Conservation (phyloP, 352 stramenopile genomes). For the Phytopythium oedochilum region DNA sequence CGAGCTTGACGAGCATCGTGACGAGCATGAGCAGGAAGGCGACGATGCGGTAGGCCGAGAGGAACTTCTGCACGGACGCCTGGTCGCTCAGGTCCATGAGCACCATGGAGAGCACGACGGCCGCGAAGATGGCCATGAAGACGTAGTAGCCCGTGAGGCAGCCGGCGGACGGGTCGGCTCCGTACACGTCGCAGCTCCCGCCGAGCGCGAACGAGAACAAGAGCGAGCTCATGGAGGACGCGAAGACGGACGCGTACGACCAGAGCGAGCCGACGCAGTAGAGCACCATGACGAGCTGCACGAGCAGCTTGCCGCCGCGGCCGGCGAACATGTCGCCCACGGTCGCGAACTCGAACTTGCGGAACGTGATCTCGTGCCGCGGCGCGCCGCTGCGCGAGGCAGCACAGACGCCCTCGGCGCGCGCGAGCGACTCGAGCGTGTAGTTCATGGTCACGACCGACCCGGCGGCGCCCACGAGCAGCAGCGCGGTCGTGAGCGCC, state of each 20-base stretch:
- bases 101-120: conserved; percentile 75
- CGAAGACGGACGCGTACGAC: conserved; percentile 85
- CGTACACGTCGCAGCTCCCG: conserved; percentile 68
- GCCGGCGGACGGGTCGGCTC: conserved; percentile 21
- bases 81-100: conserved; percentile 85
- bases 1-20: conserved; percentile 71
- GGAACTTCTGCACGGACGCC: conserved; percentile 73
- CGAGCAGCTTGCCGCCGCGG: conserved; percentile 48
- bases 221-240: conserved; percentile 76
- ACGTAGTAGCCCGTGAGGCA: conserved; percentile 75
- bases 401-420: conserved; percentile 69
- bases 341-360: conserved; percentile 83
- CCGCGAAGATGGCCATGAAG: conserved; percentile 72
- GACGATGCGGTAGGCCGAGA: conserved; percentile 78
- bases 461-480: conserved; percentile 56
- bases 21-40: conserved; percentile 73
- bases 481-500: conserved; percentile 48
- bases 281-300: conserved; percentile 67
- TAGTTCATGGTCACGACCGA: conserved; percentile 86
- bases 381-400: conserved; percentile 41
- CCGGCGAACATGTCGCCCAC: conserved; percentile 83
- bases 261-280: conserved; percentile 81
- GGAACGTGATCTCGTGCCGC: conserved; percentile 71
- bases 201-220: conserved; percentile 69
- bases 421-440: conserved; percentile 76